Percentiles rank a stretch among this genome's conserved stretches.
Conservation (phyloP, 371 early-diverging fungal genomes). For the Ordospora colligata region DNA sequence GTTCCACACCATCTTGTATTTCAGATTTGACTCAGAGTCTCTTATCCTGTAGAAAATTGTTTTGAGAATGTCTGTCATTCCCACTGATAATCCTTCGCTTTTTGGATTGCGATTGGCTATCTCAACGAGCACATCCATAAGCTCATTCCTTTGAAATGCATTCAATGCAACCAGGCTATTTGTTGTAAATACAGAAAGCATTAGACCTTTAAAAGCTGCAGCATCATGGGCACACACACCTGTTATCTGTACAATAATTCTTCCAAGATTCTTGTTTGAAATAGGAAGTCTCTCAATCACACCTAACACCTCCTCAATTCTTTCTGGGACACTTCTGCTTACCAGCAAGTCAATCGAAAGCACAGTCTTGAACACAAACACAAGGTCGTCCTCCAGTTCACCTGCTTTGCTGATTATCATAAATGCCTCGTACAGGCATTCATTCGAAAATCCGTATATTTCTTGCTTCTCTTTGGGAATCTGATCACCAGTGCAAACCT, state of each 20-base stretch:
- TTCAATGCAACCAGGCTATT: neutral
- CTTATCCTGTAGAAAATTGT: neutral
- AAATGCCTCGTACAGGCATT: constrained; percentile 2
- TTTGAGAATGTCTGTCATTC: neutral
- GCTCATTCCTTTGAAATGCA: neutral
- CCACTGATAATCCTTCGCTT: neutral
- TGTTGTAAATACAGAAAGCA: constrained; percentile 11
- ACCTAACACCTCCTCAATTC: neutral
- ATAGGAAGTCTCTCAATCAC: constrained; percentile 1
- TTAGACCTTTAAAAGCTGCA: neutral
- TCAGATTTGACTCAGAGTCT: neutral
- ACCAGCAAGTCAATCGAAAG: neutral
- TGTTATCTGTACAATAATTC: neutral
- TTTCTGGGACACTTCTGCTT: neutral
- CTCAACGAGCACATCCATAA: neutral
- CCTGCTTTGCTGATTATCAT: neutral
- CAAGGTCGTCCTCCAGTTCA: constrained; percentile 9
- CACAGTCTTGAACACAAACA: neutral
- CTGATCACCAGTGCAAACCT: neutral
- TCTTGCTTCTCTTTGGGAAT: neutral
- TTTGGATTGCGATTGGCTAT: neutral
- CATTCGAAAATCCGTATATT: neutral
- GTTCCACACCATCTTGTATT: neutral
- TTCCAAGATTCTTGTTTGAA: neutral
- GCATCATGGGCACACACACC: neutral